Conservation (phyloP, 2,329 filamentous ascomycete genomes). For the Metarhizium album region DNA sequence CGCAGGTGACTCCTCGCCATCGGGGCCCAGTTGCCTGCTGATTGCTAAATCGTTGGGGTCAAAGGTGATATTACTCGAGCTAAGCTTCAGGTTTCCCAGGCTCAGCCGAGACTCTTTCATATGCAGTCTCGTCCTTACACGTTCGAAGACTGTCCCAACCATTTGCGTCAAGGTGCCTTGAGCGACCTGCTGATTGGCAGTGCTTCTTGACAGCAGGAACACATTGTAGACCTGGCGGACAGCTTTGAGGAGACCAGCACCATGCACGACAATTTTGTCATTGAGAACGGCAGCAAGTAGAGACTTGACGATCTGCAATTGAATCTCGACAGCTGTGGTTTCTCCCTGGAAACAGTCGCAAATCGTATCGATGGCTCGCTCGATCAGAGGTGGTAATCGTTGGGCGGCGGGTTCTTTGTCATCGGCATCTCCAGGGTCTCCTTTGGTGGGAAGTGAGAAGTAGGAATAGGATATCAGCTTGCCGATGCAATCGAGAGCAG, state of each 20-base stretch:
- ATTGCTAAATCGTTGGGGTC: slow-evolving; percentile 32
- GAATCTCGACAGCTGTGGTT: slow-evolving; percentile 80
- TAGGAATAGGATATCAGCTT: slow-evolving; percentile 99
- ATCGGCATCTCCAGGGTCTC: slow-evolving; percentile 21
- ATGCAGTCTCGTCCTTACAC: slow-evolving; percentile 76
- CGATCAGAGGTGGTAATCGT: slow-evolving; percentile 64
- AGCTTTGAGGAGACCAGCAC: slow-evolving; percentile 88
- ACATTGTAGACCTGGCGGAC: slow-evolving; percentile 99
- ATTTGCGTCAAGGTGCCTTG: slow-evolving; percentile 97
- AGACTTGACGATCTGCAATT: slow-evolving; percentile 97
- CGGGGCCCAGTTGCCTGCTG: slow-evolving; percentile 27
- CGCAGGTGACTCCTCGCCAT: slow-evolving; percentile 23
- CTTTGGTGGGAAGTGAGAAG: slow-evolving; percentile 62
- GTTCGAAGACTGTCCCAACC: slow-evolving; percentile 95
- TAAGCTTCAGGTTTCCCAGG: slow-evolving; percentile 39
- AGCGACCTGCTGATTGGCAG: slow-evolving; percentile 90
- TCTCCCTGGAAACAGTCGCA: slow-evolving; percentile 99
- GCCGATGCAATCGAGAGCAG: slow-evolving; percentile 92
- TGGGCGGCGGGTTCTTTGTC: slow-evolving; percentile 28
- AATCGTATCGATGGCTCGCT: slow-evolving; percentile 96
- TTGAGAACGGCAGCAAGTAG: slow-evolving; percentile 90
- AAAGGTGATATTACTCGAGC: slow-evolving; percentile 41
- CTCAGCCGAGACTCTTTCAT: slow-evolving; percentile 72
- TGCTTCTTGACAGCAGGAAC: slow-evolving; percentile 88
- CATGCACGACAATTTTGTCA: slow-evolving; percentile 97